phyloP scores from a whole-genome alignment of 352 stramenopile species.

The Phytophthora vignae region DNA sequence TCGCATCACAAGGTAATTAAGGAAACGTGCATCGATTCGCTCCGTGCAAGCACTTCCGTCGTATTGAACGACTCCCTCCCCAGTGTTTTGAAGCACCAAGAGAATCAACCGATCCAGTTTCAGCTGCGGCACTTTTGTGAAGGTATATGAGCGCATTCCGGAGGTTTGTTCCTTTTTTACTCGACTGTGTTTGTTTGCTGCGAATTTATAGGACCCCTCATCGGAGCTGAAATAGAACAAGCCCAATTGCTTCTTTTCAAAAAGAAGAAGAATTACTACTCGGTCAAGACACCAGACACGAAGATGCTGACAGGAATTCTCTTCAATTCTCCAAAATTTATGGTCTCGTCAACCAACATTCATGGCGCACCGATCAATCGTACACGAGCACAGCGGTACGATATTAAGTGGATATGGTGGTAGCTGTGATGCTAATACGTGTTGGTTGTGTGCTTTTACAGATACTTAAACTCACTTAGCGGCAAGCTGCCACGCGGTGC shows the following conservation, averaged over 20 bases:
- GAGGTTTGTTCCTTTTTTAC: neutral
- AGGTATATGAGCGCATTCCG: neutral
- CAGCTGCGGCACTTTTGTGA: neutral
- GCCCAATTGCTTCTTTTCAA: neutral
- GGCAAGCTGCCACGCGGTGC: neutral
- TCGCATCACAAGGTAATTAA: neutral
- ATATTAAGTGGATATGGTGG: no score
- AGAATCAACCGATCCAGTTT: neutral
- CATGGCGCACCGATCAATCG: neutral
- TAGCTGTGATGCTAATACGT: neutral
- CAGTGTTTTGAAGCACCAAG: neutral
- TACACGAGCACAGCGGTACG: neutral
- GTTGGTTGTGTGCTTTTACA: neutral
- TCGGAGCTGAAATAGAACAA: neutral
- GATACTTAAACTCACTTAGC: neutral
- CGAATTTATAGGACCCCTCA: neutral
- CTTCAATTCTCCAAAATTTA: neutral
- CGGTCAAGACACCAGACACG: neutral
- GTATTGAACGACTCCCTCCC: neutral
- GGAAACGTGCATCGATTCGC: neutral
- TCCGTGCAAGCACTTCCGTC: neutral
- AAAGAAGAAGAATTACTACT: neutral
- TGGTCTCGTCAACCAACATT: neutral
- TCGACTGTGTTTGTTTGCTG: neutral
- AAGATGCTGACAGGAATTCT: neutral